Conservation (phyloP, 2,329 filamentous ascomycete species). For the Emergomyces orientalis region DNA sequence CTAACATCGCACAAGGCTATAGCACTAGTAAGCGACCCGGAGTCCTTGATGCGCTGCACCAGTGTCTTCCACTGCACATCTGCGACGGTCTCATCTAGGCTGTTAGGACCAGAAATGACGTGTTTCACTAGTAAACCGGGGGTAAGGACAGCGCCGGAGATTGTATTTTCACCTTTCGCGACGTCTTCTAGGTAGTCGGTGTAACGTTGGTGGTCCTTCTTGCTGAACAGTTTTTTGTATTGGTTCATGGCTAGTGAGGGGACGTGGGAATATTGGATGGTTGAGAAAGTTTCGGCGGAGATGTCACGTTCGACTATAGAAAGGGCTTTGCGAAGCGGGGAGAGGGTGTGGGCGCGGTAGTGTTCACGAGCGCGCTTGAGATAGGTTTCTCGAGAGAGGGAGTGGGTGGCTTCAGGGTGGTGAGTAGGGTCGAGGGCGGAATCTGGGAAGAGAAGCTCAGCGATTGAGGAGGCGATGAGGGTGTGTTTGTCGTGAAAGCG, state of each 20-base stretch:
- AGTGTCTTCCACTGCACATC: slow-evolving; percentile 45
- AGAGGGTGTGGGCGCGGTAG: slow-evolving; percentile 44
- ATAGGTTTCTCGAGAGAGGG: slow-evolving; percentile 40
- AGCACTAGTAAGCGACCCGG: slow-evolving; percentile 43
- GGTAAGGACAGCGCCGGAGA: slow-evolving; percentile 49
- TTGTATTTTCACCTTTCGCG: slow-evolving; percentile 39
- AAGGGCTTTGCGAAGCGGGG: slow-evolving; percentile 44
- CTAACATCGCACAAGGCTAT: slow-evolving; percentile 53
- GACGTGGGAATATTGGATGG: slow-evolving; percentile 50
- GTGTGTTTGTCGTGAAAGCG: slow-evolving; percentile 52
- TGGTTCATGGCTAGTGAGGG: slow-evolving; percentile 50
- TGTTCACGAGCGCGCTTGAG: slow-evolving; percentile 46
- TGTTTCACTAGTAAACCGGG: slow-evolving; percentile 43
- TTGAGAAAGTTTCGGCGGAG: slow-evolving; percentile 43
- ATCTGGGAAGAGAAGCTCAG: slow-evolving; percentile 44
- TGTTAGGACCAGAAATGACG: slow-evolving; percentile 34
- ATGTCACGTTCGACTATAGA: slow-evolving; percentile 43
- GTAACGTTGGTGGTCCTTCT: slow-evolving; percentile 45
- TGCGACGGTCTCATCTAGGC: background rate
- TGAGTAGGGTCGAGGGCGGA: slow-evolving; percentile 26
- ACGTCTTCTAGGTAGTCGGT: slow-evolving; percentile 43
- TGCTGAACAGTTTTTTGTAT: slow-evolving; percentile 42
- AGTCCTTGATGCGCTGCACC: slow-evolving; percentile 49
- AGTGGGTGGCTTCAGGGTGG: background rate
- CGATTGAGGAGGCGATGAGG: slow-evolving; percentile 48